Base-by-base conservation (phyloP, 2,329 filamentous ascomycete genomes). In the Fonsecaea nubica region DNA sequence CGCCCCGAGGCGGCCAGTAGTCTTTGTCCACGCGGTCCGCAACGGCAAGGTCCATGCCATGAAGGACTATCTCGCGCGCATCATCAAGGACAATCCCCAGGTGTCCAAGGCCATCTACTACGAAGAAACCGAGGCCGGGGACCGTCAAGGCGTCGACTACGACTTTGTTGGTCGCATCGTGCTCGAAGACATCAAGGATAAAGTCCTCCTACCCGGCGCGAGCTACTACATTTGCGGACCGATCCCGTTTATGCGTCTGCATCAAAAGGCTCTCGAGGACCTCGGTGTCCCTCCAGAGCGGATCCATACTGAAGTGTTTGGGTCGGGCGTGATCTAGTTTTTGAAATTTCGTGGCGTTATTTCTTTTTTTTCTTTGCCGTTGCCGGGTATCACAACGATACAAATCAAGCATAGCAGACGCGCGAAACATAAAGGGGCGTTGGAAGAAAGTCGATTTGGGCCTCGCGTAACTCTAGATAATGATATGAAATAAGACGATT, bases 191-290 rank as follows among this genome's bases (percentile, higher is more conserved):
- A 75, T 92, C 42, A 82, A 86, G 69, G 75, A 77, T 30, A 79
- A 85, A 8, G 74, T 78, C 0, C 80, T 86, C 54, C 78, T 93
- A n/a, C 58, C 77, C 0, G 78, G 78, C 52, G 82, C 91, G 0
- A 81, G 88, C 73, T 93, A 92, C 76, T 93, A 86, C 72, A 79
- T 92, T 61, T 93, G 91, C 74, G 91, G 91, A 0, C 90, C 91
- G 0, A 82, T 84, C 66, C 75, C 76, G 7, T 93, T 92, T 81
- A 93, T 93, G 91, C 67, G 73, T 21, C 63, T 66, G 2, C 71
- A 73, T 45, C 72, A 69, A 32, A 60, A 72, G 50, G 59, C 33
- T 25, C 65, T 76, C 30, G 63, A 74, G 58, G 52, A 38, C 7
- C 32, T 74, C 56, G 74, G 74, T 10, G 74, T 76, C 13, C 40